Base-by-base conservation (phyloP, 2,329 filamentous ascomycete genomes). In the Ophiosphaerella korrae region DNA sequence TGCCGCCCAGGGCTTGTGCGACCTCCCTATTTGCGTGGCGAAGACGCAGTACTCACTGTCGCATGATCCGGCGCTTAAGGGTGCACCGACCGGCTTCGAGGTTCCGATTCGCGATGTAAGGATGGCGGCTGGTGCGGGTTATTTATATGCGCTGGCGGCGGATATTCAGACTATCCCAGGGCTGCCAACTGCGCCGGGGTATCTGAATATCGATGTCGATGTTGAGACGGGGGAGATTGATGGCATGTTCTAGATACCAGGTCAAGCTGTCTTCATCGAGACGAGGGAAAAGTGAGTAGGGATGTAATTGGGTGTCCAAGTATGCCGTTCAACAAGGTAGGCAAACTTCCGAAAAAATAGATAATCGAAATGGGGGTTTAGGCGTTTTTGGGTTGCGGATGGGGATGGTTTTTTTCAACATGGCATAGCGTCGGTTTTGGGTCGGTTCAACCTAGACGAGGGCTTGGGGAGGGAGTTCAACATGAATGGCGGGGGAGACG, bases 101-200 rank as follows among this genome's bases (percentile, higher is more conserved):
- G 86, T 99, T 5, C 94, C 94, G 2, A 96, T 99, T 64, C 82
- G 93, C 52, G 94, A 99, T 71, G 93, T 99, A 34, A 83, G 92
- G 56, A 86, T 99, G 82, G 94, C 94, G 24, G 92, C 92, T 52
- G 94, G 94, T 69, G 94, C 91, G 56, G 94, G 94, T 57, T 61
- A 68, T 55, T 61, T 88, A 46, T 97, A 96, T 66, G 94, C 94
- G 6, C 83, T 97, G 55, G 94, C 94, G 46, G 94, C 94, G 12
- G 94, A 99, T 70, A 97, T 99, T 61, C 94, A 97, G 80, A 99
- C 94, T 1, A 99, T 99, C 58, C 94, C 94, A 12, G 94, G 94
- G 55, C 80, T 99, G 58, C 93, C 93, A 8, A 97, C 94, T 7
- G 93, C 93, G 16, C 94, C 93, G 7, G 94, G 94, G 9, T 97